Evolutionary conservation across 306 rosid species (phyloP).

Genomic region (Quercus parvula): DNA sequence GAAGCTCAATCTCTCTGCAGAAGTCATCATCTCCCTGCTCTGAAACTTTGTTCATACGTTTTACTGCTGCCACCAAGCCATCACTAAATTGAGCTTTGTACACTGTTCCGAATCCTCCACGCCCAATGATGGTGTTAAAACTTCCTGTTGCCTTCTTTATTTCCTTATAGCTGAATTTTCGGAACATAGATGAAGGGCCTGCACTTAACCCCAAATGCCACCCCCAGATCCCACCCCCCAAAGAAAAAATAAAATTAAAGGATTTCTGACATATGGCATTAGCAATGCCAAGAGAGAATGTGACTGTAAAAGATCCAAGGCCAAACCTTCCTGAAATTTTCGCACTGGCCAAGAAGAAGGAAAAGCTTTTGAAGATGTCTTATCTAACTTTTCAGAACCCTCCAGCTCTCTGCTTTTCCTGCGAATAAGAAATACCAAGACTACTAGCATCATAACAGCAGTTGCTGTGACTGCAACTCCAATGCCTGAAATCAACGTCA

Average conservation of each 20-base stretch:
- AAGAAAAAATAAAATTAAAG: constrained; percentile 5
- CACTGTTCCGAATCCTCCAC: constrained; percentile 96
- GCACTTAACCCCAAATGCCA: constrained; percentile 11
- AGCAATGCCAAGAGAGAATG: constrained; percentile 16
- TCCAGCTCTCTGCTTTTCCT: constrained; percentile 74
- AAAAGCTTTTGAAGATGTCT: constrained; percentile 50
- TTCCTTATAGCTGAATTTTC: constrained; percentile 80
- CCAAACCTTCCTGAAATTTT: constrained; percentile 86
- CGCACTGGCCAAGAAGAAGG: constrained; percentile 43
- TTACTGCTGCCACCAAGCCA: constrained; percentile 73
- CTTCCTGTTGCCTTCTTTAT: constrained; percentile 85
- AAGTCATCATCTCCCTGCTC: constrained; percentile 91
- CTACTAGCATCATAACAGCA: constrained; percentile 63
- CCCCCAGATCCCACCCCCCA: constrained; percentile 5
- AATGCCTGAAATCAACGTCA: constrained; percentile 68
- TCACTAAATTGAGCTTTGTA: constrained; percentile 80
- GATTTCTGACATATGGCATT: constrained; percentile 3
- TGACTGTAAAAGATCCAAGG: constrained; percentile 1
- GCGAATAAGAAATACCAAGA: constrained; percentile 80
- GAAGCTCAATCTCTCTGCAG: constrained; percentile 88
- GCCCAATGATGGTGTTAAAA: constrained; percentile 77
- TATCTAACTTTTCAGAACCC: constrained; percentile 45
- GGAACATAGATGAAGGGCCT: constrained; percentile 80
- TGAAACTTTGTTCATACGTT: constrained; percentile 78
- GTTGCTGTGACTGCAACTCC: constrained; percentile 73